Base-by-base conservation (phyloP, 192 early-diverging fungal genomes). In the Tieghemiomyces parasiticus region DNA sequence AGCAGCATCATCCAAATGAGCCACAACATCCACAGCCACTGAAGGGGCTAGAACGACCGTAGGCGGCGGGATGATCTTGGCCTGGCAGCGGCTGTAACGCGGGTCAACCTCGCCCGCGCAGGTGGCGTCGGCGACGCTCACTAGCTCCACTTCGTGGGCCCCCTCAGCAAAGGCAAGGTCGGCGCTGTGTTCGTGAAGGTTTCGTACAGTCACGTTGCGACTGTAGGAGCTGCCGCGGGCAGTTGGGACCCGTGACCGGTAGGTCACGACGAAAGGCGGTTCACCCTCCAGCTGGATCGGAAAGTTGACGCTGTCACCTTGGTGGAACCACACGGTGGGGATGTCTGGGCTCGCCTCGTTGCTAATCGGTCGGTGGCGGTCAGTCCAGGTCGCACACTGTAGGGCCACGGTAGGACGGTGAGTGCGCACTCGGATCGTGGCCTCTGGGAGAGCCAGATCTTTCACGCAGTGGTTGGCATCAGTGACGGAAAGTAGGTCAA, bases 401-500 rank as follows among this genome's bases (percentile, higher is more conserved):
- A 46, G 22, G 2, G 16, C 19, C 12, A 22, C 45, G 22, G 3
- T 46, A 10, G 45, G 45, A 14, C 22, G 16, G 16, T 46, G 45
- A n/a, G 45, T 69, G 25, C 73, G 73, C 33, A 74, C 69, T 24
- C 30, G 48, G 24, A 74, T 49, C 0, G 62, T 60, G 22, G 67
- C 52, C 13, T 60, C 50, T 1, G 60, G 60, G 20, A 64, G 64
- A 4, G 56, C 24, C 38, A 74, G 30, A 22, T 74, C 67, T 32
- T 69, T 69, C 25, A 64, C 62, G 46, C 73, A 74, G 42, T 59
- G 42, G 62, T 70, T 71, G 20, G 60, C 67, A 28, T 74, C 73
- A 32, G 56, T 66, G 46, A 74, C 63, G 28, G 64, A 65, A 3
- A 60, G 60, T 32, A 74, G 63, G 56, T 71, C 73, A 22, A 71